Conservation (phyloP, 257 asterid genomes). For the Oldenlandia corymbosa region DNA sequence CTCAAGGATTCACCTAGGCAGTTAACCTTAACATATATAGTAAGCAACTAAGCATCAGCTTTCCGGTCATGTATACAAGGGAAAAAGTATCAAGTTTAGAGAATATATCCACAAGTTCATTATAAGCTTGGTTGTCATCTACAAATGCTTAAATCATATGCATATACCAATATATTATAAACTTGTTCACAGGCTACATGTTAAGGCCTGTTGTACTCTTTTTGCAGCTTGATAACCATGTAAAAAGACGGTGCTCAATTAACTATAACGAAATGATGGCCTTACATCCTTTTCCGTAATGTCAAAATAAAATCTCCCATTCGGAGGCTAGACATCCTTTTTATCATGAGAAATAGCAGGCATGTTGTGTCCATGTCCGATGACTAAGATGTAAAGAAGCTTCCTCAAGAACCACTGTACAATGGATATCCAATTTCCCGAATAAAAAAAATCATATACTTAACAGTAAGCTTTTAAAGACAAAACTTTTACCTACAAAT, state of each 20-base stretch:
- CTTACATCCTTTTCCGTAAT: background rate
- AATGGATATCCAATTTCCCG: background rate
- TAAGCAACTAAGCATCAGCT: too few species aligned
- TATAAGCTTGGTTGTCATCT: too few species aligned
- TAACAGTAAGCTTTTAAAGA: background rate
- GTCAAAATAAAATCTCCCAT: background rate
- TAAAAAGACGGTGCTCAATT: too few species aligned
- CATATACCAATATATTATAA: too few species aligned
- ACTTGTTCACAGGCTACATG: too few species aligned
- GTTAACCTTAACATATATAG: too few species aligned
- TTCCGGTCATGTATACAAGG: too few species aligned
- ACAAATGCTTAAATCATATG: too few species aligned
- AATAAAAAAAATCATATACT: background rate
- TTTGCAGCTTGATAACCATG: background rate
- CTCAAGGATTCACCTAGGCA: too few species aligned
- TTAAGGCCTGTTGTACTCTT: too few species aligned
- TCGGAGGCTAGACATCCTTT: background rate
- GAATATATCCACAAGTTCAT: too few species aligned
- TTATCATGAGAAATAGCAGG: background rate
- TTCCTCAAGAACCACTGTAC: background rate
- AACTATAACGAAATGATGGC: background rate
- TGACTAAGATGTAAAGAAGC: background rate
- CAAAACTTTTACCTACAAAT: background rate
- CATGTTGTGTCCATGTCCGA: background rate
- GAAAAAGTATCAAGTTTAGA: too few species aligned